Evolutionary conservation across 163 green algal genomes (phyloP).

Genomic region (Chlorella variabilis): DNA sequence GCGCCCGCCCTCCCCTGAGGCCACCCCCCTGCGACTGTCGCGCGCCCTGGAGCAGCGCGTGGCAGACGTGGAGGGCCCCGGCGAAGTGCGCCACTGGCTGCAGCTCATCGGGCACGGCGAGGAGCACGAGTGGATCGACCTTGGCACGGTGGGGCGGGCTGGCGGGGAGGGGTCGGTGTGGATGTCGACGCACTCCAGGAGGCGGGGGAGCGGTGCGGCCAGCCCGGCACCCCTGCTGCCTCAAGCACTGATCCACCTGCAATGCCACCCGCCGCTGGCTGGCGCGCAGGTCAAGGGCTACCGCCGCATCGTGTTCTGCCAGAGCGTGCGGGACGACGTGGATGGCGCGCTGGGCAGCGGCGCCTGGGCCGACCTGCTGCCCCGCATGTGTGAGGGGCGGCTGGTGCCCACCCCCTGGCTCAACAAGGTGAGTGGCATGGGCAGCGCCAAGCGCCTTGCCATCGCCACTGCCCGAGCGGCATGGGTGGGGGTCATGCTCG

Average conservation of each 20-base stretch:
- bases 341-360: slow-evolving; percentile 45
- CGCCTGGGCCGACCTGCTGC: slow-evolving; percentile 41
- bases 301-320: slow-evolving; percentile 46
- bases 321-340: slow-evolving; percentile 65
- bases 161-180: background rate
- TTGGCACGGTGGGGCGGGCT: slow-evolving; percentile 51
- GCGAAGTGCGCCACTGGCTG: slow-evolving; percentile 60
- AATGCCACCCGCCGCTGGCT: no score
- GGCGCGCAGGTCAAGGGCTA: slow-evolving; percentile 44
- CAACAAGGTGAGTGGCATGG: slow-evolving; percentile 58
- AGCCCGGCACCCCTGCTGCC: background rate
- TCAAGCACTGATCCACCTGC: background rate
- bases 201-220: no score
- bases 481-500: no score
- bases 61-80: slow-evolving; percentile 45
- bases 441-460: background rate
- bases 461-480: no score
- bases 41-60: slow-evolving; percentile 63
- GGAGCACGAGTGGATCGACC: slow-evolving; percentile 61
- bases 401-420: slow-evolving; percentile 76
- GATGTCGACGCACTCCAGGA: background rate
- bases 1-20: slow-evolving; percentile 31
- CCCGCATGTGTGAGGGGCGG: slow-evolving; percentile 55
- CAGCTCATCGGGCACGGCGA: slow-evolving; percentile 48
- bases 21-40: slow-evolving; percentile 49